phyloP scores from a whole-genome alignment of 2,329 filamentous ascomycete species.

The Conoideocrella luteorostrata region DNA sequence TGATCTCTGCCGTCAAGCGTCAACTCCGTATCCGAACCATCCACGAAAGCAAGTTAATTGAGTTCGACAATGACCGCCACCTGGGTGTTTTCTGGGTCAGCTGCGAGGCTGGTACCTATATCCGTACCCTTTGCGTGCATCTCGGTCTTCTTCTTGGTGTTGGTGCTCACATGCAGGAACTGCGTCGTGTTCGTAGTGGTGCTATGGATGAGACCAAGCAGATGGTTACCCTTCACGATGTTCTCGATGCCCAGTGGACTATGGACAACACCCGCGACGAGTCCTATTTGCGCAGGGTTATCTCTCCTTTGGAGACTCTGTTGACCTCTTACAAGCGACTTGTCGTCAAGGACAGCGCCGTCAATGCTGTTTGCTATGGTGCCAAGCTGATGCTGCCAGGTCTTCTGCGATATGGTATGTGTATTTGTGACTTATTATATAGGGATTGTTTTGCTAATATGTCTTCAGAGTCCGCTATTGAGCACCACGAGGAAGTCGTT shows the following conservation, averaged over 20 bases:
- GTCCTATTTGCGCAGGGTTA: slow-evolving; percentile 83
- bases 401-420: slow-evolving; percentile 79
- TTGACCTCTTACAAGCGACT: slow-evolving; percentile 92
- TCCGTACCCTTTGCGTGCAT: slow-evolving; percentile 96
- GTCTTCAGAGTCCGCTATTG: slow-evolving; percentile 72
- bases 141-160: slow-evolving; percentile 70
- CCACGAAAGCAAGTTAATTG: slow-evolving; percentile 91
- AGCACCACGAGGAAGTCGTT: slow-evolving; percentile 92
- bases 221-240: slow-evolving; percentile 79
- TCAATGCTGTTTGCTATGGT: slow-evolving; percentile 97
- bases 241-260: slow-evolving; percentile 92
- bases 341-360: slow-evolving; percentile 77
- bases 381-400: slow-evolving; percentile 98
- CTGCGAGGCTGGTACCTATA: slow-evolving; percentile 96
- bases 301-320: slow-evolving; percentile 86
- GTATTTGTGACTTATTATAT: background rate
- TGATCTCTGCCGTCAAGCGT: slow-evolving; percentile 98
- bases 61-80: slow-evolving; percentile 98
- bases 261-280: slow-evolving; percentile 96
- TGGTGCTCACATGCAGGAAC: slow-evolving; percentile 97
- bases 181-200: slow-evolving; percentile 86
- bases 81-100: slow-evolving; percentile 98
- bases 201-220: slow-evolving; percentile 89
- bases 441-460: slow-evolving; percentile 11
- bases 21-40: slow-evolving; percentile 98